These are phyloP conservation scores for Chaetomiaceae sp. DNA, from an alignment of 2,329 filamentous ascomycete genomes.

Conservation along the genomic window DNA sequence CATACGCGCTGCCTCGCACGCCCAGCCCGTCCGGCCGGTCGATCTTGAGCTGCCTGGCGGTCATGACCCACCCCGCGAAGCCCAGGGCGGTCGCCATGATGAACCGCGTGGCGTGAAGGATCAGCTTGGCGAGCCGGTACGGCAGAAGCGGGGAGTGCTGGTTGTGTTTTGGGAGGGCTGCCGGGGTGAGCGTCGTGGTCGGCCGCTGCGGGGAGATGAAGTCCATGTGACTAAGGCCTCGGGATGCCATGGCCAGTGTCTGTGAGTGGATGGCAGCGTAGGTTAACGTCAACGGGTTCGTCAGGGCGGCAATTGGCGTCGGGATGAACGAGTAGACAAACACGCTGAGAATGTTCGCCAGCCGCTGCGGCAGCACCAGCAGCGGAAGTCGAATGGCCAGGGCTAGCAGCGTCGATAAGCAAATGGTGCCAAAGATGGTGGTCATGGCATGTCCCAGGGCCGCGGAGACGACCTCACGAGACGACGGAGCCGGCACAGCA, in stretches of 20 bases:
- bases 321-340: constrained; percentile 70
- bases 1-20: constrained; percentile 79
- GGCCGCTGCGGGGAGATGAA: constrained; percentile 71
- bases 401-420: constrained; percentile 76
- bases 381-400: constrained; percentile 80
- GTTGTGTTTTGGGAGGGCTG: constrained; percentile 38
- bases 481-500: constrained; percentile 69
- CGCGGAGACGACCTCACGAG: constrained; percentile 74
- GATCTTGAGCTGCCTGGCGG: constrained; percentile 71
- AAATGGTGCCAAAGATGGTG: constrained; percentile 88
- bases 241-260: constrained; percentile 70
- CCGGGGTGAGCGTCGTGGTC: constrained; percentile 65
- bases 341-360: constrained; percentile 59
- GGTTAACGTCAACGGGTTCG: constrained; percentile 86
- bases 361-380: constrained; percentile 71
- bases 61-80: constrained; percentile 95
- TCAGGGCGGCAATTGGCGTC: constrained; percentile 77
- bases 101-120: constrained; percentile 84
- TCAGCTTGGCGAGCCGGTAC: constrained; percentile 84
- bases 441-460: constrained; percentile 77
- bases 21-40: constrained; percentile 48
- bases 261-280: constrained; percentile 93
- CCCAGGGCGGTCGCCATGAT: constrained; percentile 88
- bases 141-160: constrained; percentile 57
- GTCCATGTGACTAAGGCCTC: constrained; percentile 75